Evolutionary conservation across 768 basidiomycete species (phyloP).

Genomic region (Mycena crocata): DNA sequence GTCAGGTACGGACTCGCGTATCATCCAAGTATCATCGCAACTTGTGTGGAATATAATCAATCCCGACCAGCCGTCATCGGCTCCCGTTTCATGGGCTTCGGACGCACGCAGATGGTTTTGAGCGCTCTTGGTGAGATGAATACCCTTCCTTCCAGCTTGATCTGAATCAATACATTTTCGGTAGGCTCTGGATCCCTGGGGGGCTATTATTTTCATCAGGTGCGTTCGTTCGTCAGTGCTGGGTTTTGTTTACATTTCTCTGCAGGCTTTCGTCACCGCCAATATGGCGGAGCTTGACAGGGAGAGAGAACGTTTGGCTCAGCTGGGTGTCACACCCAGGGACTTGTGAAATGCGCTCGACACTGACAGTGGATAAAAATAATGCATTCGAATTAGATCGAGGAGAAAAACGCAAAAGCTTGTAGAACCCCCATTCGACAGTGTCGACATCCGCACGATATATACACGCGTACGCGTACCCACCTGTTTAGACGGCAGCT

Average conservation of each 20-base stretch:
- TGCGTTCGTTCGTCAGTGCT: neutral
- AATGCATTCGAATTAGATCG: too few species aligned
- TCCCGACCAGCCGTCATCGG: neutral
- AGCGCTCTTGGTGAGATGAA: neutral
- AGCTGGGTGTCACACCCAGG: too few species aligned
- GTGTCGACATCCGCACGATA: too few species aligned
- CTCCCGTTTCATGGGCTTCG: constrained; percentile 11
- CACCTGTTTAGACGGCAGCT: too few species aligned
- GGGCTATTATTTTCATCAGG: neutral
- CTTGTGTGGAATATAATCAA: neutral
- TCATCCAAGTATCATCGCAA: neutral
- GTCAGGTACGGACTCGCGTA: neutral
- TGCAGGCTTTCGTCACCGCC: neutral
- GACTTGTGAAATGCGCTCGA: too few species aligned
- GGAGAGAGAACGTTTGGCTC: neutral
- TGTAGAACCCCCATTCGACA: too few species aligned
- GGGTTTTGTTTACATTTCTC: neutral
- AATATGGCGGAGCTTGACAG: constrained; percentile 6
- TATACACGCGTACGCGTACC: too few species aligned
- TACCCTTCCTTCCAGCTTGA: neutral
- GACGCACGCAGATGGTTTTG: constrained; percentile 2
- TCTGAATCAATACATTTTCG: neutral
- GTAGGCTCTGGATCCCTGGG: neutral
- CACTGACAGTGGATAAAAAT: too few species aligned
- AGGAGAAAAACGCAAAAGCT: too few species aligned